Evolutionary conservation across 192 early-diverging fungal species (phyloP).

Genomic region (Coemansia asiatica): DNA sequence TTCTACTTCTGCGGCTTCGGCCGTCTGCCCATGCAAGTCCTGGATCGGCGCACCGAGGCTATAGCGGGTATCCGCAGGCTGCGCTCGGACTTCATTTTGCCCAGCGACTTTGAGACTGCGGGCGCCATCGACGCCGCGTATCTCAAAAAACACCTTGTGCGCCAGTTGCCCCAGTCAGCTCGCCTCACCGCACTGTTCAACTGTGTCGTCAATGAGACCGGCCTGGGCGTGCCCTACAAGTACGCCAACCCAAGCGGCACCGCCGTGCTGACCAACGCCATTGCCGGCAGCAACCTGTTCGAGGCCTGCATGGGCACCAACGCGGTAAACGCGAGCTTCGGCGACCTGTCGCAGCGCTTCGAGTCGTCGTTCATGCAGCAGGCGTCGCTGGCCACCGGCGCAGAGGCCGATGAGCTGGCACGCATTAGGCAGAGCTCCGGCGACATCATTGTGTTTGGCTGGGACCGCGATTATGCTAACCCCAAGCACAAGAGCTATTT

Average conservation of each 20-base stretch:
- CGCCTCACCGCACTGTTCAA: slow-evolving; percentile 76
- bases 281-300: slow-evolving; percentile 45
- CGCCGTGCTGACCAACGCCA: slow-evolving; percentile 41
- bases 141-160: slow-evolving; percentile 64
- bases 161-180: slow-evolving; percentile 64
- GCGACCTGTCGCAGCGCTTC: slow-evolving; percentile 44
- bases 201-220: slow-evolving; percentile 69
- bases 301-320: slow-evolving; percentile 23
- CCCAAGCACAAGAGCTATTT: slow-evolving; percentile 70
- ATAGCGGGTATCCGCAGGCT: slow-evolving; percentile 54
- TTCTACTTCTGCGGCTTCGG: slow-evolving; percentile 81
- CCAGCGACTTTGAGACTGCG: slow-evolving; percentile 66
- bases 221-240: slow-evolving; percentile 63
- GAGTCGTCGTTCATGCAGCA: slow-evolving; percentile 33
- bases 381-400: slow-evolving; percentile 1
- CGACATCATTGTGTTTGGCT: slow-evolving; percentile 61
- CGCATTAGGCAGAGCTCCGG: slow-evolving; percentile 38
- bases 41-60: slow-evolving; percentile 26
- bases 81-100: slow-evolving; percentile 72
- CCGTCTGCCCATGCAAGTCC: slow-evolving; percentile 42
- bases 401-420: slow-evolving; percentile 15
- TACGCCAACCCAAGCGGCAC: slow-evolving; percentile 50
- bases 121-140: slow-evolving; percentile 73
- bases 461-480: slow-evolving; percentile 69
- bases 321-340: slow-evolving; percentile 26